Evolutionary conservation across 2,329 filamentous ascomycete species (phyloP), one percentile per base, ranked within the genome.

Genomic region (Colletotrichum nymphaeae): DNA sequence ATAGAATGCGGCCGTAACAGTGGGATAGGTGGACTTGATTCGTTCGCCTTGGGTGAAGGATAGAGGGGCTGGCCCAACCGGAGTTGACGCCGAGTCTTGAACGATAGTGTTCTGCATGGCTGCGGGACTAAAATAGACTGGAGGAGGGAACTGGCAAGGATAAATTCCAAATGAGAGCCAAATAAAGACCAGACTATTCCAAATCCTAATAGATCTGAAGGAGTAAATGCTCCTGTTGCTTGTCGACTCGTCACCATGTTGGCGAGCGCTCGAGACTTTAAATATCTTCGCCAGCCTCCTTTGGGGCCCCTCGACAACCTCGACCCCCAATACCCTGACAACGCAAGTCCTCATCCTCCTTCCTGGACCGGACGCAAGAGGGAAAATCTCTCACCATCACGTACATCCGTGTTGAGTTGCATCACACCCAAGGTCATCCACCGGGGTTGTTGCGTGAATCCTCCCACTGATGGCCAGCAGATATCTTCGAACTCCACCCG

Each of bases 1-100:
- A 55, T 75, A 74, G 37, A 75, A 75, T 62, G 74, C 74, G 30
- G 73, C 67, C 37, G 73, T 74, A n/a, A 75, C 74, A 16, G 73
- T 74, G 35, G 55, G 26, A 62, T 62, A 71, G n/a, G 2, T 24
- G 16, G 71, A 19, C 24, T 32, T 66, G 71, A 71, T 71, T 58
- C 56, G 67, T 42, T 32, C 32, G 37, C 71, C 71, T 28, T 73
- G 60, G 22, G 56, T 70, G 26, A 71, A 71, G 46, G 62, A 60
- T 37, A 53, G 56, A 28, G 67, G 60, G 37, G 32, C 59, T 14
- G 56, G 14, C 12, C 71, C 71, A 71, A 73, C 67, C 67, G 67
- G 71, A 66, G 67, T 24, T 42, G 24, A 57, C 42, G 28, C 71
- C 71, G 71, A 46, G 26, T 32, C 9, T 65, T 57, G 58, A 32